phyloP scores from a whole-genome alignment of 768 basidiomycete species.

The Lentinula guzmanii region DNA sequence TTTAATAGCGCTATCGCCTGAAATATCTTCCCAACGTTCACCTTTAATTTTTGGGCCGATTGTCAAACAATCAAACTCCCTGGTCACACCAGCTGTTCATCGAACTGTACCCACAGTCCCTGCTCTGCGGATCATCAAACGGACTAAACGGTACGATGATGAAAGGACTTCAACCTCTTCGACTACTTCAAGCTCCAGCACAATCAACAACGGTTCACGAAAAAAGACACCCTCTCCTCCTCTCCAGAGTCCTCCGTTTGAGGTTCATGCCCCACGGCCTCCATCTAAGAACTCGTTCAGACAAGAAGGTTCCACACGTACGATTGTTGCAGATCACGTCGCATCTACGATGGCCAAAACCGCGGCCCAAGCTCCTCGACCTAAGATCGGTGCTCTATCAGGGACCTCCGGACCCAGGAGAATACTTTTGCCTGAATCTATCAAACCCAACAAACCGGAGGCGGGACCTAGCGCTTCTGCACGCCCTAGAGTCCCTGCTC shows the following conservation, averaged over 20 bases:
- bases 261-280: neutral
- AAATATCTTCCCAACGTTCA: neutral
- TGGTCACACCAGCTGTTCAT: conserved; percentile 15
- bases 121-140: conserved; percentile 45
- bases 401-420: conserved; percentile 10
- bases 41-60: neutral
- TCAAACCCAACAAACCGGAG: neutral
- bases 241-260: neutral
- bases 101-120: conserved; percentile 23
- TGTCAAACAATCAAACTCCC: neutral
- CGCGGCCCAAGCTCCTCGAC: neutral
- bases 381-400: neutral
- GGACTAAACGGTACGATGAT: conserved; percentile 18
- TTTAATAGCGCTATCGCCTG: neutral
- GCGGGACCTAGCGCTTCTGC: neutral
- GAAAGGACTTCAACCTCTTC: conserved; percentile 12
- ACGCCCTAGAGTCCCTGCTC: neutral
- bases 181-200: neutral
- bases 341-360: neutral
- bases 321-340: conserved; percentile 16
- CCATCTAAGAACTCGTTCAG: conserved; percentile 8
- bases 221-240: neutral
- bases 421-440: conserved; percentile 4
- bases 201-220: neutral
- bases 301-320: conserved; percentile 29